Evolutionary conservation across 2,329 filamentous ascomycete genomes (phyloP), one percentile per base, ranked within the genome.

Genomic region (Claviceps africana): DNA sequence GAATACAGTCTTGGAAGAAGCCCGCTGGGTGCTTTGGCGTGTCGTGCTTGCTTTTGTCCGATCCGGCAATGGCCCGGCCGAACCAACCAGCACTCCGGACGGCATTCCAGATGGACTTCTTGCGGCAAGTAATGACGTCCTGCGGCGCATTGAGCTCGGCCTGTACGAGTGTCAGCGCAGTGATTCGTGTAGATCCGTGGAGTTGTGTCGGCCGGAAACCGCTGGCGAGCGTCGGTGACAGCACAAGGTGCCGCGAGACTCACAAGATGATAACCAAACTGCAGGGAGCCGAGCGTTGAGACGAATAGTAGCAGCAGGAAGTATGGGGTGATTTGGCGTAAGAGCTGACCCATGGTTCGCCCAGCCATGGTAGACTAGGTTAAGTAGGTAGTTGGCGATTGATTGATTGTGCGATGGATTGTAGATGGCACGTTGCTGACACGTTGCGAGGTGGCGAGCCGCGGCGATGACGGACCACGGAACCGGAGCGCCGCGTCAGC

Each of bases 71-170:
- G 19, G 60, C 56, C 10, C 63, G 57, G 8, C 62, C 57, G 53
- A 66, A 53, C 61, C 65, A 60, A 40, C 55, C 57, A 21, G 59
- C 58, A 52, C 65, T 52, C 37, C 61, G 60, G 51, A 56, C 50
- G 52, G 63, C 51, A 11, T 62, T 54, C 40, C 67, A 66, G 49
- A 70, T 68, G 48, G 70, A 66, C 56, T 71, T 69, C 56, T 81
- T 82, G 59, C 81, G 81, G 72, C 93, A 97, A 53, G 87, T 94
- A 61, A 98, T 85, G 62, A 94, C 88, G 73, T 90, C 85, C 76
- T 96, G 85, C 9, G 93, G 93, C 9, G 91, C 88, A 67, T 98
- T 98, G 56, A 98, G 79, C 67, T 97, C 93, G 60, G 89, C 87
- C 90, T 67, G 43, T 49, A 15, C 33, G 51, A 31, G 33, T 4